Evolutionary conservation across 1,139 yeast species (phyloP).

Genomic region (Geotrichum carabidarum): DNA sequence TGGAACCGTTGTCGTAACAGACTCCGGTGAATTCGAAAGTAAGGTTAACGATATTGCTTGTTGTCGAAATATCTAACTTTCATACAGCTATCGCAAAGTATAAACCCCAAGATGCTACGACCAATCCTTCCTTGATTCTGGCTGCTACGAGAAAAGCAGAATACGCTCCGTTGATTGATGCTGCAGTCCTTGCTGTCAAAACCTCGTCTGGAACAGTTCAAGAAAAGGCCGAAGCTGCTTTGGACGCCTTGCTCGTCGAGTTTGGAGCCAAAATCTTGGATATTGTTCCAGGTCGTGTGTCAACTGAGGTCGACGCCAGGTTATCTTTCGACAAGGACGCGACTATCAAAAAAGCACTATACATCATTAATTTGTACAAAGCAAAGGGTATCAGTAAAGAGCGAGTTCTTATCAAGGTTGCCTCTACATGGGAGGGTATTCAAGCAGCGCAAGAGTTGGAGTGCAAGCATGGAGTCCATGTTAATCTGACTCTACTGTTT

Average conservation of each 20-base stretch:
- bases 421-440: conserved; percentile 95
- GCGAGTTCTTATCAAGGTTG: conserved; percentile 89
- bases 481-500: conserved; percentile 92
- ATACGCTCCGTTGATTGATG: conserved; percentile 83
- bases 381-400: conserved; percentile 79
- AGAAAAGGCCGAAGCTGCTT: conserved; percentile 66
- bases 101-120: conserved; percentile 98
- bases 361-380: conserved; percentile 80
- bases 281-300: conserved; percentile 98
- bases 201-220: conserved; percentile 46
- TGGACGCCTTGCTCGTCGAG: conserved; percentile 89
- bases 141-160: conserved; percentile 92
- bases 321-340: conserved; percentile 92
- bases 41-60: conserved; percentile 22
- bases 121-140: conserved; percentile 95
- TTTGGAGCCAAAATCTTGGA: conserved; percentile 90
- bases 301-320: conserved; percentile 98
- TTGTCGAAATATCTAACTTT: too few relatives aligned
- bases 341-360: conserved; percentile 84
- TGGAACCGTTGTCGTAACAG: conserved; percentile 95
- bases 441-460: conserved; percentile 95
- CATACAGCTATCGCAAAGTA: conserved; percentile 74
- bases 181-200: conserved; percentile 84
- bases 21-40: conserved; percentile 96
- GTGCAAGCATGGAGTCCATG: conserved; percentile 82